A percentile compares a stretch with the other conserved stretches of the same genome.
Evolutionary conservation across 495 filamentous ascomycete genomes (phyloP).

Genomic region (Penicillium desertorum): DNA sequence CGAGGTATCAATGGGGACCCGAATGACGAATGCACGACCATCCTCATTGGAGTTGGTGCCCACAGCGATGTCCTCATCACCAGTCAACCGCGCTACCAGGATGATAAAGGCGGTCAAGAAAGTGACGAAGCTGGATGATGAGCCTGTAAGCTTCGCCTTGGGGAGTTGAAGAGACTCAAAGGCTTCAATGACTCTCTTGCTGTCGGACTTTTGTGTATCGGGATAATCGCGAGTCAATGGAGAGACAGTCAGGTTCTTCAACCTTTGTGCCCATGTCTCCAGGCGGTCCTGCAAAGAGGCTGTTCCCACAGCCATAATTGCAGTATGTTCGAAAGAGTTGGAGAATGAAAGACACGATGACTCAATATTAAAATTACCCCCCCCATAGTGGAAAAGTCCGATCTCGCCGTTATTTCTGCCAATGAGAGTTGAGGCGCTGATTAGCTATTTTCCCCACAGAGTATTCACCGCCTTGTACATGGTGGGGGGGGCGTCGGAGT

Average conservation of each 20-base stretch:
- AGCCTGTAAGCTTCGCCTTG: constrained; percentile 40
- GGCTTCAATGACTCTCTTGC: constrained; percentile 48
- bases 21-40: constrained; percentile 51
- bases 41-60: constrained; percentile 46
- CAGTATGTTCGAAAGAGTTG: constrained; percentile 24
- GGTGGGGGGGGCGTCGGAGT: neutral
- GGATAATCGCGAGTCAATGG: constrained; percentile 53
- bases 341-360: constrained; percentile 21
- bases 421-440: constrained; percentile 8
- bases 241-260: constrained; percentile 50
- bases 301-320: constrained; percentile 41
- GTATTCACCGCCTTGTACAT: constrained; percentile 15
- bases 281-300: constrained; percentile 46
- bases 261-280: constrained; percentile 48
- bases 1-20: constrained; percentile 40
- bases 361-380: constrained; percentile 19
- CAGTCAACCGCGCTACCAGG: constrained; percentile 51
- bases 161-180: constrained; percentile 47
- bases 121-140: constrained; percentile 45
- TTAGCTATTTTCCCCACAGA: constrained; percentile 25
- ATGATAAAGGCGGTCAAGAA: constrained; percentile 49
- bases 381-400: constrained; percentile 23
- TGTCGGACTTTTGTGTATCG: constrained; percentile 39
- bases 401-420: constrained; percentile 24
- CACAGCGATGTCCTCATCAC: constrained; percentile 53